Base-by-base conservation (phyloP, 768 basidiomycete genomes). In the Macrolepiota albuminosa region DNA sequence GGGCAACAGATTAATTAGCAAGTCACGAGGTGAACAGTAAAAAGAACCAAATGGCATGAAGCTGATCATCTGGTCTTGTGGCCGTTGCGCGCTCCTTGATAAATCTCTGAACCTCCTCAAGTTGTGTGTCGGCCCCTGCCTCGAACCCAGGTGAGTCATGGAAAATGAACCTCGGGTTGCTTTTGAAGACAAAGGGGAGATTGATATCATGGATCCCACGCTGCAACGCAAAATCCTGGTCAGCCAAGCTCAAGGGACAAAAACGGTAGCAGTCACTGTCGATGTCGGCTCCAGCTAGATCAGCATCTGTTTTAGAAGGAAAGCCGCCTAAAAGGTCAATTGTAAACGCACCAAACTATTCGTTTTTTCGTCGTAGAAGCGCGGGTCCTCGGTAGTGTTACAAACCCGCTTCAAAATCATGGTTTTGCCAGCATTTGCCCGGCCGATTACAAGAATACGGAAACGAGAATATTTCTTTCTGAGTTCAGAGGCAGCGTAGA, bases 371-470 rank as follows among this genome's bases (percentile, higher is more conserved):
- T 46, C 24, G 5, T 46, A 46, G 24, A 26, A 10, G 24, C 24
- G 24, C 18, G 45, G 45, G 8, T 46, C 45, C 7, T 50, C 31
- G 1, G 7, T 33, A 8, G 49, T 18, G 24, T 50, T 50, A 24
- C 49, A 50, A 10, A 50, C 31, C 8, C 49, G 31, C 6, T 50
- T 45, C 40, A 56, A 31, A 21, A 56, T 33, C n/a, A 33, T 56
- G 31, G 40, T 43, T 24, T 59, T 59, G 1, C 58, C 58, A 18
- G 58, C 42, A 40, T 59, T 59, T 2, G 58, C 46, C 8, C 59
- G 14, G 4, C 58, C 58, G n/a, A 59, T 59, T 2, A 59, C 53
- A 31, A 59, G 58, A 26, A 59, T 45, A 31, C 58, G 53, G 11
- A 59, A 59, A 29, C 33, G 53, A 13, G 42, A 42, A 34, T 45